Base-by-base conservation (phyloP, 805 yeast species). In the Torulaspora maleeae region DNA sequence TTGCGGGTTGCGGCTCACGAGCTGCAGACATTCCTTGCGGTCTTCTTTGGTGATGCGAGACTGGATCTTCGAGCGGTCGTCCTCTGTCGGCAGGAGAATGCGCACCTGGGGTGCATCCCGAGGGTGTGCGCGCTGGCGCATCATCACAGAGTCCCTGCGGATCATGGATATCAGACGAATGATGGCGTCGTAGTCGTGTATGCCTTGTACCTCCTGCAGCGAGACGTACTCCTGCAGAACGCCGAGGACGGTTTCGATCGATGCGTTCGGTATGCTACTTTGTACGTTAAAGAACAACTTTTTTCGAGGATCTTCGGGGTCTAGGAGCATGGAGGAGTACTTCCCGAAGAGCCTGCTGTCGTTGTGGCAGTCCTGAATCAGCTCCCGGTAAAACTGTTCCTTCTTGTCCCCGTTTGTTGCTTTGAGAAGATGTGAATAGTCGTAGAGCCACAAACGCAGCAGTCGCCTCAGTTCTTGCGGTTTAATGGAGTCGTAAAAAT, bases 401-500 rank as follows among this genome's bases (percentile, higher is more conserved):
- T 51, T 48, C n/a, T 41, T 39, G 11, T 35, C 35, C 13, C 27
- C 40, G 17, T 38, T 28, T 2, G 36, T 29, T 8, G 47, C 41
- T 7, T 43, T 44, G 10, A 61, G 34, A 9, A 57, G 36, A 12
- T 47, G 44, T 4, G 52, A 43, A 44, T 64, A 49, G 45, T 64
- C 66, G 35, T 51, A 58, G 24, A 56, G 47, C 68, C 68, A 64
- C 19, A 56, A 41, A 24, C 61, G 49, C 20, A 61, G 30, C 11
- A 64, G 44, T 17, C 50, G 50, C 35, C 51, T 54, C 17, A 57
- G 37, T 17, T 51, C 52, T 2, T 27, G 22, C 4, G 48, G 43
- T 8, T 39, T 15, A 3, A 51, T 46, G 7, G 50, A 41, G 12
- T 54, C 36, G 48, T 63, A 63, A 35, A 59, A 45, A 2, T 42